A percentile compares a stretch with the other conserved stretches of the same genome.
These are phyloP conservation scores for Colletotrichum musicola DNA, from an alignment of 2,329 filamentous ascomycete genomes.

Conservation along the genomic window DNA sequence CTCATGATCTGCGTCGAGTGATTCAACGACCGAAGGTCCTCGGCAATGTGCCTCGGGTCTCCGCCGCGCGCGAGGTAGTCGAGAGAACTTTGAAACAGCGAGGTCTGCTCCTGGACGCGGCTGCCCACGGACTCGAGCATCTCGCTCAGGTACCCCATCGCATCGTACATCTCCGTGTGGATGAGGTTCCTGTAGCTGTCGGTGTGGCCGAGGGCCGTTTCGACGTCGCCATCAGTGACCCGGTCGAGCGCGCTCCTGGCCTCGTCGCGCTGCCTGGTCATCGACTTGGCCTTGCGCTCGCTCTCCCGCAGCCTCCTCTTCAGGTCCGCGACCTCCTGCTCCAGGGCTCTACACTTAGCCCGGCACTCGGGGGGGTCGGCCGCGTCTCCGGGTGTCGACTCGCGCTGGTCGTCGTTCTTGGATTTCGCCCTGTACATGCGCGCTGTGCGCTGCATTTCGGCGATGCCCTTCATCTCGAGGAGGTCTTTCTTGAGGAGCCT, in stretches of 20 bases:
- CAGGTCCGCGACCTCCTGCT: neutral
- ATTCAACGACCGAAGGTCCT: constrained; percentile 4
- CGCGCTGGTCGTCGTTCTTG: neutral
- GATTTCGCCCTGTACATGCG: neutral
- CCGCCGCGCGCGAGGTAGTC: neutral
- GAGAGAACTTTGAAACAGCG: neutral
- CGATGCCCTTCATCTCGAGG: neutral
- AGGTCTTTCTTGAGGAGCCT: neutral
- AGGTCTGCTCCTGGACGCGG: constrained; percentile 6
- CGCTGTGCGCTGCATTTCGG: neutral
- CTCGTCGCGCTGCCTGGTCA: neutral
- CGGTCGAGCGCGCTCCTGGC: neutral
- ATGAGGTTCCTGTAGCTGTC: constrained; percentile 20
- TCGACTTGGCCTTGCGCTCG: neutral
- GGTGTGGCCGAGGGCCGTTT: constrained; percentile 13
- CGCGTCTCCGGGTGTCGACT: neutral
- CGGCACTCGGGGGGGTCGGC: neutral
- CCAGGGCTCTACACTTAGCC: neutral
- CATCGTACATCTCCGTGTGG: constrained; percentile 13
- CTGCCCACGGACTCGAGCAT: constrained; percentile 7
- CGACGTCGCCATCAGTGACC: neutral
- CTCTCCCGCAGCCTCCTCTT: neutral
- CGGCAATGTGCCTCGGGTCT: neutral
- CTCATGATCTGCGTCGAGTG: constrained; percentile 5
- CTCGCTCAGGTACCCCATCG: neutral